Evolutionary conservation across 805 yeast species (phyloP).

Genomic region (Zygotorulaspora sp.): DNA sequence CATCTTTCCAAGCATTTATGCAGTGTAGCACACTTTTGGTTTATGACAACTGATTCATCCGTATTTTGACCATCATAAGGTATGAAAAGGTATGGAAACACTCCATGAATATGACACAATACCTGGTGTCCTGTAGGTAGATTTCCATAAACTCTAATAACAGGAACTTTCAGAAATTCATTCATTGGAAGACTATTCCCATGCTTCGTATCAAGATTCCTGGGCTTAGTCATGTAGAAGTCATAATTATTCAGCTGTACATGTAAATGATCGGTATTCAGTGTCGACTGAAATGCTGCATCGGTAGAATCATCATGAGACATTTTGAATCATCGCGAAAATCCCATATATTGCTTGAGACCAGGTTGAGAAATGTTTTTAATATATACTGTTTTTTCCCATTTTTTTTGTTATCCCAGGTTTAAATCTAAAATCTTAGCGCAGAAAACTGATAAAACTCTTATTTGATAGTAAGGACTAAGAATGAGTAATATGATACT

Average conservation of each 20-base stretch:
- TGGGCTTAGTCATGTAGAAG: slow-evolving; percentile 56
- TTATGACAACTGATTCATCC: slow-evolving; percentile 25
- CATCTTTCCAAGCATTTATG: slow-evolving; percentile 43
- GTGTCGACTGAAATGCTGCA: slow-evolving; percentile 11
- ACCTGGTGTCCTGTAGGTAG: slow-evolving; percentile 55
- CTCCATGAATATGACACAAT: slow-evolving; percentile 74
- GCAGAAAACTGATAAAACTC: too few species aligned
- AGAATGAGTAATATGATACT: too few species aligned
- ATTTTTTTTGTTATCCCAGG: too few species aligned
- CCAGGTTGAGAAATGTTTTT: too few species aligned
- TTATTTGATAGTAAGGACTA: too few species aligned
- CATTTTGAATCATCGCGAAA: slow-evolving; percentile 16
- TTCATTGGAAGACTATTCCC: slow-evolving; percentile 34
- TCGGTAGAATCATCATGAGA: slow-evolving; percentile 16
- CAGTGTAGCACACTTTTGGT: slow-evolving; percentile 38
- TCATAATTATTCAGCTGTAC: slow-evolving; percentile 63
- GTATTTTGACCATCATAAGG: slow-evolving; percentile 46
- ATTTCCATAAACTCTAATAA: slow-evolving; percentile 73
- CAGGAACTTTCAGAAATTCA: slow-evolving; percentile 54
- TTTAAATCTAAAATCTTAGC: too few species aligned
- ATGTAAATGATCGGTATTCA: slow-evolving; percentile 28
- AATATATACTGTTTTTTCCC: too few species aligned
- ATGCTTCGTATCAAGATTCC: slow-evolving; percentile 47
- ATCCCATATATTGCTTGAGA: too few species aligned
- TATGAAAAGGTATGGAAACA: slow-evolving; percentile 74